These are phyloP conservation scores for Fusarium haematococcum DNA, from an alignment of 2,329 filamentous ascomycete species.

Conservation along the genomic window DNA sequence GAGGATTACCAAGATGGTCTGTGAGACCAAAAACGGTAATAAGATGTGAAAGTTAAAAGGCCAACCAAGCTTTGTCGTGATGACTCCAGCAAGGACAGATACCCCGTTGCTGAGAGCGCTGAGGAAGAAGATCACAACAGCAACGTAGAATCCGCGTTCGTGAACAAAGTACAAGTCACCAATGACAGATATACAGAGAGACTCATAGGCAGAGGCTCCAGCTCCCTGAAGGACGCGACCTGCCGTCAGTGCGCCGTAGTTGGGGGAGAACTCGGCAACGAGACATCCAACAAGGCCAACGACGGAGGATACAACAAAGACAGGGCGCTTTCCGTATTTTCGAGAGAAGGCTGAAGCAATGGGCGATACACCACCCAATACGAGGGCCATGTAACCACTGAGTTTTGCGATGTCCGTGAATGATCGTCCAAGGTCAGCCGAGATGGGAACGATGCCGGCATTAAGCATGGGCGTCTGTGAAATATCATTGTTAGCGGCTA, in stretches of 20 bases:
- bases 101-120: slow-evolving; percentile 12
- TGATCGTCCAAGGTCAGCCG: slow-evolving; percentile 4
- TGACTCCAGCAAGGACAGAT: slow-evolving; percentile 11
- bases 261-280: neutral
- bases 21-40: slow-evolving; percentile 10
- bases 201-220: slow-evolving; percentile 14
- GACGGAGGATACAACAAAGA: slow-evolving; percentile 10
- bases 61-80: slow-evolving; percentile 15
- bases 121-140: slow-evolving; percentile 11
- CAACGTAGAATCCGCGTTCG: slow-evolving; percentile 13
- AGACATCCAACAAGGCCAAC: slow-evolving; percentile 12
- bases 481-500: neutral
- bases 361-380: slow-evolving; percentile 5
- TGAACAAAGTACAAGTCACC: slow-evolving; percentile 25
- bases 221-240: slow-evolving; percentile 8
- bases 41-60: slow-evolving; percentile 18
- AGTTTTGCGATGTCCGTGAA: slow-evolving; percentile 15
- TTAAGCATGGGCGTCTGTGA: slow-evolving; percentile 11
- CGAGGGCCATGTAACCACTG: slow-evolving; percentile 10
- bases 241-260: slow-evolving; percentile 10
- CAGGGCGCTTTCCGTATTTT: slow-evolving; percentile 23
- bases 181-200: slow-evolving; percentile 6
- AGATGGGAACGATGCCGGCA: slow-evolving; percentile 9
- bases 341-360: slow-evolving; percentile 11
- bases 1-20: slow-evolving; percentile 12